Base-by-base conservation (phyloP, 441 rosid genomes). In the Kokia cookei region DNA sequence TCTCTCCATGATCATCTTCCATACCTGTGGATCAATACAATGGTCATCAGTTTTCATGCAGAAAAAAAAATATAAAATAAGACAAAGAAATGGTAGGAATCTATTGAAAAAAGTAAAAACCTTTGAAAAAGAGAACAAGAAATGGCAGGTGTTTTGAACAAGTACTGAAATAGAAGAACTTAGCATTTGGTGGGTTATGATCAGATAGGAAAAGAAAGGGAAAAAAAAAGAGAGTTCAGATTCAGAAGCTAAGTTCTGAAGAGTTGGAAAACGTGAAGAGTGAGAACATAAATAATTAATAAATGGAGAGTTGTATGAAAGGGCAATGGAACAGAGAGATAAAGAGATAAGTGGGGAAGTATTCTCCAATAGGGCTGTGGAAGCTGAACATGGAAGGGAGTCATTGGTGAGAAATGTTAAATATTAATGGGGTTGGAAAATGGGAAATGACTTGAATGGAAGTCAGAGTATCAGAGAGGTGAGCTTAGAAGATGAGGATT, bases 311-410 rank as follows among this genome's bases (percentile, higher is more conserved):
- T n/a, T 73, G 87, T 79, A 58, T 73, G 87, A 79, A 88, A 88
- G 93, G 96, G 97, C 91, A 84, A 86, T 90, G 93, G 85, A 87
- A 86, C 86, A 82, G 93, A 84, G 75, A 88, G 96, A 90, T 86
- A 88, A 89, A 60, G 73, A 77, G 80, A 76, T 77, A 77, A 29
- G 75, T 42, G 76, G 76, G 82, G 29, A 72, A 61, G 71, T 50
- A 74, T 58, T 53, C 65, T 73, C 59, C 51, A 54, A 75, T 65
- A 76, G 76, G 68, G 73, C 77, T 76, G 70, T 81, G 84, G 86
- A 78, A 77, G 82, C 48, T 73, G 77, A 83, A 75, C 80, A 75
- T 57, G 69, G 83, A 19, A 77, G 71, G 72, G 79, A 75, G 81
- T 75, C 85, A 85, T 83, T 85, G 89, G 93, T 74, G 78, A 81